Conservation (phyloP, 495 filamentous ascomycete genomes). For the Tetracladium marchalianum region DNA sequence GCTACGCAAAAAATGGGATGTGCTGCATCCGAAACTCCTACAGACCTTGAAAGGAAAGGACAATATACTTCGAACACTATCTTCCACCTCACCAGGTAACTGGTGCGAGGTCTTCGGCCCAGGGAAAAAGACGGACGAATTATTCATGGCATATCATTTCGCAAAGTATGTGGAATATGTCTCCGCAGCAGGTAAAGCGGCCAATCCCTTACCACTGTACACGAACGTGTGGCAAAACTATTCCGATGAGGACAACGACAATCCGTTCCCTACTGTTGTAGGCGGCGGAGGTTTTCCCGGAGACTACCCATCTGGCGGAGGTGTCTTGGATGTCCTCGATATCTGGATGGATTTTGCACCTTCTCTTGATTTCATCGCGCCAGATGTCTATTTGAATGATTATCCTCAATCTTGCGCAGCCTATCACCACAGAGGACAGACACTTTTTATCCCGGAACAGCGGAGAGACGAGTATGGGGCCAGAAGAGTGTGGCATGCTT, state of each 20-base stretch:
- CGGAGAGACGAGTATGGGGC: conserved; percentile 35
- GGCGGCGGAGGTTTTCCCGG: conserved; percentile 34
- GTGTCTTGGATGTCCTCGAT: conserved; percentile 30
- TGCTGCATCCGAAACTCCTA: conserved; percentile 25
- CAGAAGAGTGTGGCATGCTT: conserved; percentile 31
- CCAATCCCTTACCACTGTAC: conserved; percentile 35
- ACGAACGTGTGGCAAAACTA: conserved; percentile 40
- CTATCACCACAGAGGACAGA: conserved; percentile 31
- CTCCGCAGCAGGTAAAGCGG: conserved; percentile 30
- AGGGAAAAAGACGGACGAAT: conserved; percentile 30
- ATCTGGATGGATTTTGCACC: conserved; percentile 35
- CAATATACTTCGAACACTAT: too few species aligned
- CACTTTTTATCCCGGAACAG: conserved; percentile 40
- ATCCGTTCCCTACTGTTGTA: conserved; percentile 24
- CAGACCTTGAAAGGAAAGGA: not conserved
- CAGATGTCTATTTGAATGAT: conserved; percentile 37
- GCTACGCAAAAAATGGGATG: conserved; percentile 23
- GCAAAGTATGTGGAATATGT: conserved; percentile 34
- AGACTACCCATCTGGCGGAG: conserved; percentile 37
- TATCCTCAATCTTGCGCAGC: conserved; percentile 28
- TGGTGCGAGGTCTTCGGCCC: conserved; percentile 34
- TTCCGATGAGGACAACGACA: conserved; percentile 17
- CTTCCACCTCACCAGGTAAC: conserved; percentile 1
- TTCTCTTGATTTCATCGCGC: conserved; percentile 34
- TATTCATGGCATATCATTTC: conserved; percentile 43